Percentiles rank a stretch among this genome's conserved stretches.
These are phyloP conservation scores for Bonia amplexicaulis DNA, from an alignment of 176 grass and related monocot species.

Conservation along the genomic window DNA sequence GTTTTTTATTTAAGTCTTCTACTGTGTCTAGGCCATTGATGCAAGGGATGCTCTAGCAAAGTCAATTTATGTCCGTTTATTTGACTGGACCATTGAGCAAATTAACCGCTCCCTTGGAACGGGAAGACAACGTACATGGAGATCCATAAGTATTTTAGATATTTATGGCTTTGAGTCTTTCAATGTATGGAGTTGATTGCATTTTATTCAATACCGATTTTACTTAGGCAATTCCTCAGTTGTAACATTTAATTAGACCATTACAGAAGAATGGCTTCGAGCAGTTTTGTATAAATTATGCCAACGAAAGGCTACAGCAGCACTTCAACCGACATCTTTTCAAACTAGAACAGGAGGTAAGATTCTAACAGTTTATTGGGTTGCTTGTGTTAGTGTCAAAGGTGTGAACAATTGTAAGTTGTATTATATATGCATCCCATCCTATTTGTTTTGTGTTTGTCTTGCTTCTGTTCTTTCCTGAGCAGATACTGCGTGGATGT, in stretches of 20 bases:
- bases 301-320: slow-evolving; percentile 95
- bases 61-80: slow-evolving; percentile 81
- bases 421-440: not conserved
- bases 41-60: slow-evolving; percentile 92
- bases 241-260: slow-evolving; percentile 22
- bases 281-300: slow-evolving; percentile 99
- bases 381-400: slow-evolving; percentile 2
- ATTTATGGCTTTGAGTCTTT: slow-evolving; percentile 99
- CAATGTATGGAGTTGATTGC: slow-evolving; percentile 49
- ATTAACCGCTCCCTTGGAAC: slow-evolving; percentile 76
- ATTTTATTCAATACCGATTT: slow-evolving; percentile 23
- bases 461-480: slow-evolving; percentile 1
- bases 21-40: slow-evolving; percentile 66
- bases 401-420: slow-evolving; percentile 3
- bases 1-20: slow-evolving; percentile 15
- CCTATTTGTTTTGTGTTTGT: slow-evolving; percentile 16
- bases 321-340: slow-evolving; percentile 95
- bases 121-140: slow-evolving; percentile 42
- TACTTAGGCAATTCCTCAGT: not conserved
- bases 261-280: slow-evolving; percentile 95
- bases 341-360: slow-evolving; percentile 93
- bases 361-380: slow-evolving; percentile 6
- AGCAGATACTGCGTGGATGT: not conserved
- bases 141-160: slow-evolving; percentile 98
- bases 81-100: slow-evolving; percentile 89